These are phyloP conservation scores for Ophiocytium majus DNA, from an alignment of 352 stramenopile genomes.

Conservation along the genomic window DNA sequence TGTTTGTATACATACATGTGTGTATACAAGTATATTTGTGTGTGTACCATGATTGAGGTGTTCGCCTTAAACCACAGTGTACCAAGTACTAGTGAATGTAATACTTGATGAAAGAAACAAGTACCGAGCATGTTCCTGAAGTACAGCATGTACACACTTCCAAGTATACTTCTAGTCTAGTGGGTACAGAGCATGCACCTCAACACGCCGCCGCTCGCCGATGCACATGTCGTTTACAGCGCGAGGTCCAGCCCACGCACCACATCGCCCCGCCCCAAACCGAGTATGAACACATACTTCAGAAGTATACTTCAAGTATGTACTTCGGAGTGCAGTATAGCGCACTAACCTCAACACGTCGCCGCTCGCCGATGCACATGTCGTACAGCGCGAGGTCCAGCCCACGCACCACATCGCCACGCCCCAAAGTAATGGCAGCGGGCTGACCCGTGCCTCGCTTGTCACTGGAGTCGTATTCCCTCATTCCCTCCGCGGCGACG, in stretches of 20 bases:
- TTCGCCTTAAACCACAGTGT: too few species aligned
- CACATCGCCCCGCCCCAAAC: slow-evolving; percentile 43
- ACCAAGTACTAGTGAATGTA: too few species aligned
- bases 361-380: slow-evolving; percentile 51
- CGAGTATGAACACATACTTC: background rate
- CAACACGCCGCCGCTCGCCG: slow-evolving; percentile 39
- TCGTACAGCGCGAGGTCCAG: slow-evolving; percentile 50
- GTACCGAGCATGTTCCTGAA: too few species aligned
- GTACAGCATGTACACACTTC: too few species aligned
- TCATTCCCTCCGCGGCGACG: slow-evolving; percentile 30
- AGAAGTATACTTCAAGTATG: background rate
- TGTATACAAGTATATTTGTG: too few species aligned
- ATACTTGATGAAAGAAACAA: too few species aligned
- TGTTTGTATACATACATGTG: too few species aligned
- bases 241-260: slow-evolving; percentile 35
- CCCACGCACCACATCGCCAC: slow-evolving; percentile 38
- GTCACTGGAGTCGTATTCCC: slow-evolving; percentile 51
- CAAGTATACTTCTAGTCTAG: too few species aligned
- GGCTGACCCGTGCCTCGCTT: slow-evolving; percentile 47
- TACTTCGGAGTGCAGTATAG: background rate
- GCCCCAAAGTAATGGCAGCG: slow-evolving; percentile 46
- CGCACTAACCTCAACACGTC: slow-evolving; percentile 35
- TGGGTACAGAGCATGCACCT: slow-evolving; percentile 26
- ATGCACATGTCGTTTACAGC: slow-evolving; percentile 55
- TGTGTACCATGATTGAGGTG: too few species aligned